These are phyloP conservation scores for Rhizoclosmatium sp. DNA, from an alignment of 192 early-diverging fungal genomes.

Conservation along the genomic window DNA sequence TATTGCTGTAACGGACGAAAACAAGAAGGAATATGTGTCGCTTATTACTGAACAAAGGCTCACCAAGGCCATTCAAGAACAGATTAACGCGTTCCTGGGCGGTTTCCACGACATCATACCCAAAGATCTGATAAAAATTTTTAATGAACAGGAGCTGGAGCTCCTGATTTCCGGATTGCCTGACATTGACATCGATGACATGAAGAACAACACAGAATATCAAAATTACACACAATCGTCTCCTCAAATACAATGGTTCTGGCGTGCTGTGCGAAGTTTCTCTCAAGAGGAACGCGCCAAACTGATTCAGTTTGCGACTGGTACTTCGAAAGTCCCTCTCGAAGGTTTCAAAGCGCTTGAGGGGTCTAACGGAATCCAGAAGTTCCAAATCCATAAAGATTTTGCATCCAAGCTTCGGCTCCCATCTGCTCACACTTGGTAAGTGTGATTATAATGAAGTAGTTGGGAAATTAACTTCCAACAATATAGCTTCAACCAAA, in stretches of 20 bases:
- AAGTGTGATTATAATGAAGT: slow-evolving; percentile 29
- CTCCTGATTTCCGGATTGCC: slow-evolving; percentile 97
- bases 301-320: slow-evolving; percentile 96
- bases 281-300: slow-evolving; percentile 98
- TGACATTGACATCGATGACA: slow-evolving; percentile 99
- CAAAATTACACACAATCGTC: slow-evolving; percentile 85
- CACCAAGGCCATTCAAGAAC: slow-evolving; percentile 90
- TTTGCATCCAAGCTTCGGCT: slow-evolving; percentile 85
- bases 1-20: slow-evolving; percentile 90
- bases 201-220: slow-evolving; percentile 99
- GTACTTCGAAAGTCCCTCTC: slow-evolving; percentile 97
- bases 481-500: slow-evolving; percentile 88
- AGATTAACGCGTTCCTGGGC: slow-evolving; percentile 90
- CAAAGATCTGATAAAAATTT: slow-evolving; percentile 89
- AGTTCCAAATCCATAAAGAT: slow-evolving; percentile 99
- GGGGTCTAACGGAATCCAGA: slow-evolving; percentile 92
- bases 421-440: slow-evolving; percentile 98
- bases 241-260: slow-evolving; percentile 98
- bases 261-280: slow-evolving; percentile 96
- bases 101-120: slow-evolving; percentile 98
- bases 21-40: slow-evolving; percentile 96
- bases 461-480: slow-evolving; percentile 2
- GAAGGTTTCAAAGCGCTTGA: slow-evolving; percentile 93
- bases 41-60: slow-evolving; percentile 93
- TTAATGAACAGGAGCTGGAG: slow-evolving; percentile 99